Evolutionary conservation across 176 grass and related monocot genomes (phyloP).

Genomic region (Oryza nivara): DNA sequence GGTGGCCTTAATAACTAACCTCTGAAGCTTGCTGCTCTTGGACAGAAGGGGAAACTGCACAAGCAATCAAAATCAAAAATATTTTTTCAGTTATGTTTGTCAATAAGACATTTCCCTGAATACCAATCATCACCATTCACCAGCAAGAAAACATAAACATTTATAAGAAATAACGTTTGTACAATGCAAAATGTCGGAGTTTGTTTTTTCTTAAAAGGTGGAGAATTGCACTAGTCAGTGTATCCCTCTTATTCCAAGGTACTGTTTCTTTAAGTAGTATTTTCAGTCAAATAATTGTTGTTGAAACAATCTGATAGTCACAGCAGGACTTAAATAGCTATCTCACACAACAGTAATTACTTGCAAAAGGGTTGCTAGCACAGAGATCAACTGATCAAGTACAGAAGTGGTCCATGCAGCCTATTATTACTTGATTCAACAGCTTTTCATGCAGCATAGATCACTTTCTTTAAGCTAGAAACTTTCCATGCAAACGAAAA

Average conservation of each 20-base stretch:
- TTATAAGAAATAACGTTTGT: not conserved
- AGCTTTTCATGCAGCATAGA: not conserved
- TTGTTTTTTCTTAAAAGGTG: not conserved
- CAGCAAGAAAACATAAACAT: conserved; percentile 4
- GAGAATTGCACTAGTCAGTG: not conserved
- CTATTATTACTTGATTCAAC: conserved; percentile 16
- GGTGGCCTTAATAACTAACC: conserved; percentile 62
- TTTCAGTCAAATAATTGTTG: conserved; percentile 20
- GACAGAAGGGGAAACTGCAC: conserved; percentile 95
- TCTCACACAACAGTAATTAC: not conserved
- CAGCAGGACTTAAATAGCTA: conserved; percentile 7
- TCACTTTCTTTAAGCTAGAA: conserved; percentile 6
- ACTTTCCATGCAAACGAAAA: not conserved
- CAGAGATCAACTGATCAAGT: conserved; percentile 25
- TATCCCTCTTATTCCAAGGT: not conserved
- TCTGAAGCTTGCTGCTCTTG: conserved; percentile 85
- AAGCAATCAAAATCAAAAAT: conserved; percentile 19
- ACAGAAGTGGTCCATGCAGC: conserved; percentile 7
- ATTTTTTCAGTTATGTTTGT: conserved; percentile 13
- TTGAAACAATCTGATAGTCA: not conserved
- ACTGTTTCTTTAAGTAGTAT: not conserved
- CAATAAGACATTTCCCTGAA: not conserved
- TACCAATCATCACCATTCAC: conserved; percentile 31
- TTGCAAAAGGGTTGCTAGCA: not conserved
- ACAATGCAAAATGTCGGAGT: not conserved